Percentiles rank a stretch among this genome's conserved stretches.
Conservation (phyloP, 2,329 filamentous ascomycete species). For the Ophiosphaerella narmari region DNA sequence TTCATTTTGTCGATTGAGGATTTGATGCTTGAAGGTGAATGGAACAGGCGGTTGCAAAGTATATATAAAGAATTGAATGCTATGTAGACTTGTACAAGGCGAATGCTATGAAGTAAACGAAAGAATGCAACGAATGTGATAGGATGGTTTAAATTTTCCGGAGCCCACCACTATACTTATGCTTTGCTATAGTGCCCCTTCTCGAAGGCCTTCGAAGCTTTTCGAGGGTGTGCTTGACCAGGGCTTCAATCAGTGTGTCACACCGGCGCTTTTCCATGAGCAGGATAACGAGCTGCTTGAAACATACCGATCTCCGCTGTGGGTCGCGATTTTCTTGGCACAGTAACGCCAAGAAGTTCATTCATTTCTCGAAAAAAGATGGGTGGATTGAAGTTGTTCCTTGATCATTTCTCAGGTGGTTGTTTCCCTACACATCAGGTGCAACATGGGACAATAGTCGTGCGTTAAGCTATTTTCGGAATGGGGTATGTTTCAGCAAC, state of each 20-base stretch:
- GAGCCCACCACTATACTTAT: conserved; percentile 15
- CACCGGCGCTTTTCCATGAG: conserved; percentile 6
- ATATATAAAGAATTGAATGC: conserved; percentile 25
- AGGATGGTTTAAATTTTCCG: conserved; percentile 9
- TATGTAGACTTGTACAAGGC: conserved; percentile 12
- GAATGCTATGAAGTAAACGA: conserved; percentile 32
- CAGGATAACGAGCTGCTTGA: conserved; percentile 9
- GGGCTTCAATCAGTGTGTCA: conserved; percentile 6
- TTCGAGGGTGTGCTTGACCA: background rate
- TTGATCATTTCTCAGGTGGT: background rate
- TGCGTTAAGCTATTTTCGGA: background rate
- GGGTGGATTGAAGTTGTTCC: background rate
- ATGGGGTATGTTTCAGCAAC: conserved; percentile 9
- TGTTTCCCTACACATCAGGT: conserved; percentile 1
- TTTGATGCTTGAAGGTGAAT: conserved; percentile 18
- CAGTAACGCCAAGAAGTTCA: background rate
- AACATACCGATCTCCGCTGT: conserved; percentile 10
- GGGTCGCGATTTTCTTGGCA: background rate
- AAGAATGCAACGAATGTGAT: conserved; percentile 24
- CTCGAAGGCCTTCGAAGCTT: background rate
- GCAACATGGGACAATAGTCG: conserved; percentile 1
- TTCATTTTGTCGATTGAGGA: conserved; percentile 35
- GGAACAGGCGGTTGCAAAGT: conserved; percentile 18
- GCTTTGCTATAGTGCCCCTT: conserved; percentile 2
- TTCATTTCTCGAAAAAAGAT: background rate